phyloP scores from a whole-genome alignment of 176 grass and related monocot species.

The Coix lacrymajobi region DNA sequence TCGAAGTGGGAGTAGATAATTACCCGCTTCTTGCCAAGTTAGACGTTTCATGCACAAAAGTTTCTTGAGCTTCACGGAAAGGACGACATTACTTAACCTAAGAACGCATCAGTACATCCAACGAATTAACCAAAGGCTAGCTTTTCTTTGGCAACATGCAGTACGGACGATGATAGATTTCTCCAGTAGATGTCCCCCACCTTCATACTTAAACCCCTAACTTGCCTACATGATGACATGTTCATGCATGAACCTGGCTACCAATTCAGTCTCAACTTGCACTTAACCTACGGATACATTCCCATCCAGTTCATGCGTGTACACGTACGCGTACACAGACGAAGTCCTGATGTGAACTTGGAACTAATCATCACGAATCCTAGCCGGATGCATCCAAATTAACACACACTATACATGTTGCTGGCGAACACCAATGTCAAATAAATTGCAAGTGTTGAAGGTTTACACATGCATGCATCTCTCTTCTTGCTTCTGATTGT shows the following conservation, averaged over 20 bases:
- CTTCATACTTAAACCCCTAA: background rate
- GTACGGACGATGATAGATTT: background rate
- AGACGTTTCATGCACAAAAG: background rate
- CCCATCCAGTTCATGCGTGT: background rate
- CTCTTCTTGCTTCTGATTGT: background rate
- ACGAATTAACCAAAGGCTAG: background rate
- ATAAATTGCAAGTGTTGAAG: background rate
- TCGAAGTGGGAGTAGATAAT: background rate
- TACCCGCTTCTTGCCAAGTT: background rate
- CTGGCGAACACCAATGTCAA: background rate
- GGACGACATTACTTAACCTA: background rate
- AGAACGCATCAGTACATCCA: background rate
- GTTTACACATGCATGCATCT: background rate
- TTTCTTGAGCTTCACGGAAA: background rate
- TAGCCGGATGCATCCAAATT: background rate
- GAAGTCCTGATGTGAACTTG: background rate
- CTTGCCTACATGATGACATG: background rate
- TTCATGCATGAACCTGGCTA: slow-evolving; percentile 8
- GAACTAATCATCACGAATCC: background rate
- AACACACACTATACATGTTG: background rate
- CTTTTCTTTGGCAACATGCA: background rate
- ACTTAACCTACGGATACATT: background rate
- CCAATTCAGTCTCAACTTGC: background rate
- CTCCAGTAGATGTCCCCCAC: background rate
- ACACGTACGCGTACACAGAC: background rate